Evolutionary conservation across 2,329 filamentous ascomycete genomes (phyloP), one percentile per base, ranked within the genome.

Genomic region (Lachnellula cervina): DNA sequence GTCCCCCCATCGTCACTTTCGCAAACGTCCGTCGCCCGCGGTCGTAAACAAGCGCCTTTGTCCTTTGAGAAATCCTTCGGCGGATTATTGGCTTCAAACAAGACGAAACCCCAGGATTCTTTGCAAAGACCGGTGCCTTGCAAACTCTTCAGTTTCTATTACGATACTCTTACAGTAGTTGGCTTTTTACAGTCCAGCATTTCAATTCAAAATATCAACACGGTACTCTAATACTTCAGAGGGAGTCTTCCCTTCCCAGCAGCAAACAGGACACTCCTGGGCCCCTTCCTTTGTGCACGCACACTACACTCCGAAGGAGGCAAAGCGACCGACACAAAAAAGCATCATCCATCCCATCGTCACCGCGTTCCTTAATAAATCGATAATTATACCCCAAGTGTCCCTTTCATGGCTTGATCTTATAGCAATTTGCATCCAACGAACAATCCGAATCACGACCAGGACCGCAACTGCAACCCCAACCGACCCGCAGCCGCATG

Each of bases 381-480:
- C 53, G 48, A 50, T 32, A 32, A 32, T 32, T 28, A 28, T 28
- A 28, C 25, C 25, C 25, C 7, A 28, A n/a, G n/a, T n/a, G 25
- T 7, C 25, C 35, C 23, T 49, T 47, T 51, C 47, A 32, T 44
- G 56, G 43, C 51, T 32, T 43, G 7, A 40, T 40, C n/a, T 40
- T 56, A 50, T 55, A 57, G 28, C 40, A 14, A 43, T 21, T 21
- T 21, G 21, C 21, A 21, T 21, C 13, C 42, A 44, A 13, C 42
- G 7, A 19, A n/a, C 42, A 19, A 19, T 44, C n/a, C 42, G 21
- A 13, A 44, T n/a, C 5, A 9, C 38, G 16, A 40, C 17, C 17
- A 11, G 28, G 38, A n/a, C 38, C 52, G 54, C 52, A 49, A 51
- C 25, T 19, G 43, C 52, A 49, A 54, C 48, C 19, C 11, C n/a